Percentiles rank a stretch among this genome's conserved stretches.
These are phyloP conservation scores for Ceratocystis harringtonii DNA, from an alignment of 2,329 filamentous ascomycete species.

Conservation along the genomic window DNA sequence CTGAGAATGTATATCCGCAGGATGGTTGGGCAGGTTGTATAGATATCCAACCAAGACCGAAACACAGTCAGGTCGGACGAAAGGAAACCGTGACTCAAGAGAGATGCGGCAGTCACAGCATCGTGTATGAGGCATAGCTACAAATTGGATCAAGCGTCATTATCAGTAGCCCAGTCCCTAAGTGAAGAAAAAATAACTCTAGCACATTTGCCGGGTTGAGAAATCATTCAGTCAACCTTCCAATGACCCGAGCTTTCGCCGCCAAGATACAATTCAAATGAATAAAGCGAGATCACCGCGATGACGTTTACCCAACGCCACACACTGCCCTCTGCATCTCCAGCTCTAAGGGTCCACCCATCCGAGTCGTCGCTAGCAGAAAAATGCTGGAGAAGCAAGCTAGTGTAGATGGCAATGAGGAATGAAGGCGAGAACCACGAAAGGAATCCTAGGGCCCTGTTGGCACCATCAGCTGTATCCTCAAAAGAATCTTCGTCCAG, in stretches of 20 bases:
- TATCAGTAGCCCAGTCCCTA: not conserved
- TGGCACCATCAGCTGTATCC: slow-evolving; percentile 61
- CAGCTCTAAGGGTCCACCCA: slow-evolving; percentile 75
- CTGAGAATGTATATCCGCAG: not conserved
- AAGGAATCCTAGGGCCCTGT: slow-evolving; percentile 63
- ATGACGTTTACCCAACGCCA: slow-evolving; percentile 92
- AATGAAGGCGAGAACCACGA: slow-evolving; percentile 94
- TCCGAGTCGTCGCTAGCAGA: slow-evolving; percentile 55
- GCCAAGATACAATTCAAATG: slow-evolving; percentile 76
- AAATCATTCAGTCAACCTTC: slow-evolving; percentile 63
- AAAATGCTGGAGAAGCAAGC: slow-evolving; percentile 88
- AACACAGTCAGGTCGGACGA: not conserved
- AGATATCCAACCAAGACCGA: not conserved
- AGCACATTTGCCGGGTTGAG: slow-evolving; percentile 16
- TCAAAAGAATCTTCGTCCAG: slow-evolving; percentile 76
- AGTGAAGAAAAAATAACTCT: slow-evolving; percentile 3
- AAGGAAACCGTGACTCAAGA: not conserved
- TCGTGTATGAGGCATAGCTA: not conserved
- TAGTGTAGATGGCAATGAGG: slow-evolving; percentile 91
- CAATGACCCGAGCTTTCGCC: slow-evolving; percentile 81
- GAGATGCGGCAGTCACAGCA: not conserved
- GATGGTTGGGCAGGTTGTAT: not conserved
- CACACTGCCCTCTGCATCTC: slow-evolving; percentile 66
- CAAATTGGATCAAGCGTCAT: not conserved
- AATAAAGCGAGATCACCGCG: slow-evolving; percentile 77